Evolutionary conservation across 208 protist genomes (phyloP).

Genomic region (Porcisia deanei): DNA sequence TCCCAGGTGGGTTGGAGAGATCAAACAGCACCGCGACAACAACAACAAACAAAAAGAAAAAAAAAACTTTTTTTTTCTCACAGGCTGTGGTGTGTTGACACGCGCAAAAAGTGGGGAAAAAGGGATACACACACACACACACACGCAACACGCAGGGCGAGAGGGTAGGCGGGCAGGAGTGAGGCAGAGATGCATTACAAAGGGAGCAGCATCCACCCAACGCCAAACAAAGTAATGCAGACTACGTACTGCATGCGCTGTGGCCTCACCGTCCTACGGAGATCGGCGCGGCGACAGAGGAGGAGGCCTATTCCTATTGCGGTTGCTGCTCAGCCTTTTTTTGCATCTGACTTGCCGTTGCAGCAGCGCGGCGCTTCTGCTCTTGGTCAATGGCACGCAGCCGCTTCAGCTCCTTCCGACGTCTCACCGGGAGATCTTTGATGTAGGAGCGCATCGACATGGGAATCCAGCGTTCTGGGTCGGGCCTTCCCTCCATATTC

Average conservation of each 20-base stretch:
- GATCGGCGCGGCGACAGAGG: not conserved
- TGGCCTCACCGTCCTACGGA: not conserved
- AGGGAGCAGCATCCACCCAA: too few species aligned
- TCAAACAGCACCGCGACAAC: too few species aligned
- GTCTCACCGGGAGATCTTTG: constrained; percentile 76
- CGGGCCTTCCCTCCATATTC: constrained; percentile 66
- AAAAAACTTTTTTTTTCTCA: too few species aligned
- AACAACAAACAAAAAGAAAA: too few species aligned
- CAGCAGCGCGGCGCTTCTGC: constrained; percentile 64
- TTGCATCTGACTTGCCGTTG: constrained; percentile 20
- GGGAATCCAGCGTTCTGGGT: constrained; percentile 88
- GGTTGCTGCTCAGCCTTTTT: constrained; percentile 12
- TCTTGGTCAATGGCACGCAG: constrained; percentile 84
- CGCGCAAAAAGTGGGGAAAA: too few species aligned
- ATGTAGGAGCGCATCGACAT: constrained; percentile 84
- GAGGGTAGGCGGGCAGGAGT: too few species aligned
- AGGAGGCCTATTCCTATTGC: not conserved
- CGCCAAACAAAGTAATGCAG: too few species aligned
- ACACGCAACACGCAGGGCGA: too few species aligned
- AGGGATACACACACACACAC: too few species aligned
- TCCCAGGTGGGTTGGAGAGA: too few species aligned
- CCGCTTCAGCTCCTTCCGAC: constrained; percentile 82
- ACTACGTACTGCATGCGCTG: not conserved
- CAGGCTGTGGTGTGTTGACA: too few species aligned
- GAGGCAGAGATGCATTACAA: too few species aligned